Evolutionary conservation across 2,329 filamentous ascomycete species (phyloP).

Genomic region (Orbilia blumenaviensis): DNA sequence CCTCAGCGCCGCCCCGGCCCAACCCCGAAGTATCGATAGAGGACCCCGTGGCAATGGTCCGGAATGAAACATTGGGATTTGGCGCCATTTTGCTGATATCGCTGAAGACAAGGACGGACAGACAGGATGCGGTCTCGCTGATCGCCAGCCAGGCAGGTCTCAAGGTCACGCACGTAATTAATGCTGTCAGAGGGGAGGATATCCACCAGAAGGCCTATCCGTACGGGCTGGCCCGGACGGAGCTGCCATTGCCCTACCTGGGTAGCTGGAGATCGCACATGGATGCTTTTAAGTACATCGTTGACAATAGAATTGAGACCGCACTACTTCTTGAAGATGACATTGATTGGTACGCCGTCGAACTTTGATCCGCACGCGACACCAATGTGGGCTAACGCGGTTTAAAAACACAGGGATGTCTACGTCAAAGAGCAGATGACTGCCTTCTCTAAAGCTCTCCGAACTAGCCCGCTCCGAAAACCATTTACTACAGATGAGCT

Average conservation of each 20-base stretch:
- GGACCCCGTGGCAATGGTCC: constrained; percentile 15
- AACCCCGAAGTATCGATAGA: constrained; percentile 24
- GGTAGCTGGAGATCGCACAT: constrained; percentile 53
- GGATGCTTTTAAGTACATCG: constrained; percentile 52
- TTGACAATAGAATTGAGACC: constrained; percentile 48
- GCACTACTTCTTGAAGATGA: constrained; percentile 47
- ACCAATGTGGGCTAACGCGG: constrained; percentile 4
- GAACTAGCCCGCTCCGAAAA: constrained; percentile 37
- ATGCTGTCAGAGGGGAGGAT: constrained; percentile 48
- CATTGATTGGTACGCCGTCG: constrained; percentile 40
- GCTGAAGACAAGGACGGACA: constrained; percentile 41
- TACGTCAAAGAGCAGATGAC: constrained; percentile 49
- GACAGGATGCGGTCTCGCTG: constrained; percentile 46
- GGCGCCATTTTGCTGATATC: constrained; percentile 49
- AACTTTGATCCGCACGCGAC: background rate
- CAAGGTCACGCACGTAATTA: constrained; percentile 35
- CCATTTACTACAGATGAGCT: constrained; percentile 43
- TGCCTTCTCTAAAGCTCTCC: constrained; percentile 32
- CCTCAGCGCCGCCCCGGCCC: background rate
- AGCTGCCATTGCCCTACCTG: constrained; percentile 43
- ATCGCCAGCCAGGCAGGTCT: constrained; percentile 38
- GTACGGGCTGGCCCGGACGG: constrained; percentile 35
- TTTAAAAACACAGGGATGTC: constrained; percentile 31
- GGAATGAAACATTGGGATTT: constrained; percentile 50
- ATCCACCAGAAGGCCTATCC: constrained; percentile 49